These are phyloP conservation scores for Lachnellula arida DNA, from an alignment of 2,329 filamentous ascomycete species.

Conservation along the genomic window DNA sequence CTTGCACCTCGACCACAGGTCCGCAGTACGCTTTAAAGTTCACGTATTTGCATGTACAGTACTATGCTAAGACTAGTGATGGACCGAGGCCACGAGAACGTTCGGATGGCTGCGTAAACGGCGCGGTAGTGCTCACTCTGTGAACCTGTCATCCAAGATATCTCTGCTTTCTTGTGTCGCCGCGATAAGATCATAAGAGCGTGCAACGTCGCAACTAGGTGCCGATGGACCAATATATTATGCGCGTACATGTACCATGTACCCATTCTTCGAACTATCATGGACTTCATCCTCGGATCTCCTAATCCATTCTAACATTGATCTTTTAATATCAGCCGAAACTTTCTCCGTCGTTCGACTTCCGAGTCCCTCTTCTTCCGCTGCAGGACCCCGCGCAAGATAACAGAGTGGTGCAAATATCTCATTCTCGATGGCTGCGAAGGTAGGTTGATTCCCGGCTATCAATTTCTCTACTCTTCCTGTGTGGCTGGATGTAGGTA, in stretches of 20 bases:
- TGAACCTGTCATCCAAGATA: too few relatives aligned
- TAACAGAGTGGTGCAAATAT: too few relatives aligned
- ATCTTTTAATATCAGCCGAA: not conserved
- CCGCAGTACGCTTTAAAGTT: too few relatives aligned
- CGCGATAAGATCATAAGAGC: too few relatives aligned
- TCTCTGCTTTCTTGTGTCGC: too few relatives aligned
- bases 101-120: too few relatives aligned
- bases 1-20: not conserved
- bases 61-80: too few relatives aligned
- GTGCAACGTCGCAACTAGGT: too few relatives aligned
- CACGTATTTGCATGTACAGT: too few relatives aligned
- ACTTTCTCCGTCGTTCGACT: not conserved
- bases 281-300: not conserved
- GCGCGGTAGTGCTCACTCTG: too few relatives aligned
- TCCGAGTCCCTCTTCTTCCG: not conserved
- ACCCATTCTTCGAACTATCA: not conserved
- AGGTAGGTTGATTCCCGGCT: slow-evolving; percentile 15
- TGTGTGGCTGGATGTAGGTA: not conserved
- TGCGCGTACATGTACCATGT: not conserved
- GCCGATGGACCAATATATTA: too few relatives aligned
- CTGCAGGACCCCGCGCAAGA: slow-evolving; percentile 2
- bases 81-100: too few relatives aligned
- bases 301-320: not conserved
- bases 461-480: not conserved
- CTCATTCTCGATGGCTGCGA: slow-evolving; percentile 3